These are phyloP conservation scores for Podaxis sp. DNA, from an alignment of 768 basidiomycete genomes.

Conservation along the genomic window DNA sequence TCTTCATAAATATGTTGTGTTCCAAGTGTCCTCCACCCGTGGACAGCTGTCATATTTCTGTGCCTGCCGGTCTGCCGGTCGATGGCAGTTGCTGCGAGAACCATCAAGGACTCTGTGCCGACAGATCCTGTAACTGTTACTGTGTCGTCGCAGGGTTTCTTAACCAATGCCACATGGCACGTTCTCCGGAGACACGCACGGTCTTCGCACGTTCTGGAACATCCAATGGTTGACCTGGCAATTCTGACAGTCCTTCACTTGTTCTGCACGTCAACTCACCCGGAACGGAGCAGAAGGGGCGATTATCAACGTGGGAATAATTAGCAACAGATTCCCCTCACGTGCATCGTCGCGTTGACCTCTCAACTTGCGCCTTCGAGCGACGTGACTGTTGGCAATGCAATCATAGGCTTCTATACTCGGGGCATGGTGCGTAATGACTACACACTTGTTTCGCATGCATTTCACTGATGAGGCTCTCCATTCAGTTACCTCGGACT, in stretches of 20 bases:
- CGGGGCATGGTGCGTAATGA: neutral
- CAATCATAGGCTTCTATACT: neutral
- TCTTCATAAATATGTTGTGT: neutral
- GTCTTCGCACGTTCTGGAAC: neutral
- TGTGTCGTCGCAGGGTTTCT: neutral
- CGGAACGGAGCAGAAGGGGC: neutral
- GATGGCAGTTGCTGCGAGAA: slow-evolving; percentile 2
- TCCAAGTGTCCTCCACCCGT: neutral
- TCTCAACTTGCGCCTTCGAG: neutral
- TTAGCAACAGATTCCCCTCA: neutral
- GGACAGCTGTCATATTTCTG: neutral
- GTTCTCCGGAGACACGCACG: neutral
- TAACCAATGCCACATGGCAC: neutral
- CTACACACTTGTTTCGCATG: neutral
- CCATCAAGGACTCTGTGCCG: neutral
- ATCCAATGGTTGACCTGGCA: neutral
- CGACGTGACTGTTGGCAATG: neutral
- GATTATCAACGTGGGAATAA: neutral
- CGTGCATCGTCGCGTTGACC: neutral
- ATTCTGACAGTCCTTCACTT: neutral
- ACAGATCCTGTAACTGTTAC: slow-evolving; percentile 1
- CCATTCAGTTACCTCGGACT: neutral
- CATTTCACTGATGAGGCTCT: neutral
- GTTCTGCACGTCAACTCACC: too few relatives aligned
- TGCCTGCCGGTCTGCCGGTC: neutral